A percentile compares a stretch with the other conserved stretches of the same genome.
Evolutionary conservation across 176 grass and related monocot genomes (phyloP).

Genomic region (Phoenix dactylifera): DNA sequence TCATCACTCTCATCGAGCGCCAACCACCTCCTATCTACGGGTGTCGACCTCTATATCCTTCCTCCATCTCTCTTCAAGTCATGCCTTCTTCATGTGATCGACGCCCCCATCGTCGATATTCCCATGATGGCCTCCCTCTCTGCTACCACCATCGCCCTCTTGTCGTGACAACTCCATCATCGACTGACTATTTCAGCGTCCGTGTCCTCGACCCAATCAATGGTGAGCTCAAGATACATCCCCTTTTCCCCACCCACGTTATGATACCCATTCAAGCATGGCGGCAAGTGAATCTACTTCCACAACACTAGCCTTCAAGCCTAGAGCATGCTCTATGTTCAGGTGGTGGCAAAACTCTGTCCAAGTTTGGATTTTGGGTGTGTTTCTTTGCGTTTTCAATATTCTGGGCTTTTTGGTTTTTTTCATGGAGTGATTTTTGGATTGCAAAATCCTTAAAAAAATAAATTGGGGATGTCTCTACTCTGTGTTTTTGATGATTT

Average conservation of each 20-base stretch:
- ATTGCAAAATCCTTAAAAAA: too few relatives aligned
- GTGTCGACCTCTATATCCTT: neutral
- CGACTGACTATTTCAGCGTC: constrained; percentile 52
- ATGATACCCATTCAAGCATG: constrained; percentile 58
- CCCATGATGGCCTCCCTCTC: constrained; percentile 41
- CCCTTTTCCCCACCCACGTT: constrained; percentile 34
- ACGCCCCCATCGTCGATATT: neutral
- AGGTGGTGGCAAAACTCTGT: constrained; percentile 23
- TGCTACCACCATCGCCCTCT: constrained; percentile 9
- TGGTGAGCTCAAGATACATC: constrained; percentile 30
- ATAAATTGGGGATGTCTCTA: too few relatives aligned
- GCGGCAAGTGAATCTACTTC: constrained; percentile 74
- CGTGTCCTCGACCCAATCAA: constrained; percentile 58
- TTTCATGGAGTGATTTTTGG: too few relatives aligned
- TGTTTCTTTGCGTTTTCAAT: too few relatives aligned
- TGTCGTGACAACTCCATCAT: constrained; percentile 46
- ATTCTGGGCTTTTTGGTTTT: too few relatives aligned
- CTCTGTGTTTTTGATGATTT: too few relatives aligned
- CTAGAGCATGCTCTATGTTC: constrained; percentile 83
- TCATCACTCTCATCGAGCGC: too few relatives aligned
- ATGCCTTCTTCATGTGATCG: neutral
- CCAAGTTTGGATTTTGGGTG: neutral
- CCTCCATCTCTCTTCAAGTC: neutral
- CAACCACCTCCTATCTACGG: too few relatives aligned
- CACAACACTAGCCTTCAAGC: constrained; percentile 87